These are phyloP conservation scores for Podospora conica DNA, from an alignment of 495 filamentous ascomycete genomes.

Conservation along the genomic window DNA sequence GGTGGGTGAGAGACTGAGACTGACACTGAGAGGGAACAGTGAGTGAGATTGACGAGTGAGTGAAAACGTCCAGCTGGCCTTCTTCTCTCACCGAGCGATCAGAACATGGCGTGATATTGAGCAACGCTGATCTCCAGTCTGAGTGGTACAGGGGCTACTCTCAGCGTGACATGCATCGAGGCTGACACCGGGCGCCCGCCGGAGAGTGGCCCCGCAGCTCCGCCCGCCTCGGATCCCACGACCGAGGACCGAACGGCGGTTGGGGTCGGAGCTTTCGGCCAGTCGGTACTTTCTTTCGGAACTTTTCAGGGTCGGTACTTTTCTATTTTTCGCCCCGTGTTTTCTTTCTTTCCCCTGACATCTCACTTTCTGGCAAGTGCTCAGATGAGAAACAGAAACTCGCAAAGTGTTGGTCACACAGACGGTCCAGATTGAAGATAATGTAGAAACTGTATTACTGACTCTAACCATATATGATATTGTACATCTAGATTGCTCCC, in stretches of 20 bases:
- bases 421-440: not conserved
- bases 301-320: not conserved
- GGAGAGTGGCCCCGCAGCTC: not conserved
- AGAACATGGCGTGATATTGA: not conserved
- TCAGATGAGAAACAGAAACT: not conserved
- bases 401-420: not conserved
- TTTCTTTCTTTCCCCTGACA: not conserved
- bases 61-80: not conserved
- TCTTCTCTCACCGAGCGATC: not conserved
- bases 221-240: not conserved
- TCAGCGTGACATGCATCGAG: not conserved
- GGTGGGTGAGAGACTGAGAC: not conserved
- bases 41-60: too few species aligned
- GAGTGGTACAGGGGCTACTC: not conserved
- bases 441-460: not conserved
- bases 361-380: not conserved
- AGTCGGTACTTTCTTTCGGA: not conserved
- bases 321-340: not conserved
- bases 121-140: not conserved
- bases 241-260: not conserved
- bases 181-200: not conserved
- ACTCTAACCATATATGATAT: not conserved
- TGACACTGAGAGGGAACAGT: not conserved
- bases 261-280: not conserved
- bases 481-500: not conserved